These are phyloP conservation scores for Colletotrichum eremochloae DNA, from an alignment of 2,329 filamentous ascomycete genomes.

Conservation along the genomic window DNA sequence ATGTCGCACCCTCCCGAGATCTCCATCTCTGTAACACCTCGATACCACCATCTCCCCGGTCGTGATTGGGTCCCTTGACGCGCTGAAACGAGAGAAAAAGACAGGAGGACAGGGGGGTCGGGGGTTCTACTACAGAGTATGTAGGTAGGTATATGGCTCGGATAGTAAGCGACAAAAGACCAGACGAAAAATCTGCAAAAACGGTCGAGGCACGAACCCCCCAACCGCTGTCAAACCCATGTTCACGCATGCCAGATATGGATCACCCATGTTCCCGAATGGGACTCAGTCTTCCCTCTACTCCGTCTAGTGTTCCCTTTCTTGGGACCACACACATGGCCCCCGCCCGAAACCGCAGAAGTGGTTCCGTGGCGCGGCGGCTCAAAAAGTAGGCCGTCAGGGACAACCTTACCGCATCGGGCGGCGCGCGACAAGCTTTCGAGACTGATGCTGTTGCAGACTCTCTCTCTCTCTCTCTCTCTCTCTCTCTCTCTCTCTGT, in stretches of 20 bases:
- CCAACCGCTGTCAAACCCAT: slow-evolving; percentile 14
- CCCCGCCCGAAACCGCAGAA: slow-evolving; percentile 4
- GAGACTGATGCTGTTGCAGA: slow-evolving; percentile 37
- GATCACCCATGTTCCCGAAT: background rate
- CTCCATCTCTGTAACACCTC: slow-evolving; percentile 24
- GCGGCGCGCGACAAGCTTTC: slow-evolving; percentile 27
- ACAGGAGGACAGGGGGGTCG: background rate
- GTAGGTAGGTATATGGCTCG: background rate
- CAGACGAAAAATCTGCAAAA: background rate
- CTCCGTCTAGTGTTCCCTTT: background rate
- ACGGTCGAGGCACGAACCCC: slow-evolving; percentile 15
- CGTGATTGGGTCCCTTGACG: slow-evolving; percentile 15
- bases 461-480: no score
- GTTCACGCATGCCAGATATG: background rate
- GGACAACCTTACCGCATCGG: slow-evolving; percentile 29
- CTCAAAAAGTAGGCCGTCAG: slow-evolving; percentile 30
- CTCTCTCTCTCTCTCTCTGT: background rate
- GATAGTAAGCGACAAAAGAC: slow-evolving; percentile 4
- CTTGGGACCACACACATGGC: slow-evolving; percentile 24
- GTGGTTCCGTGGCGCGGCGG: slow-evolving; percentile 6
- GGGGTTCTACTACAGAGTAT: no score
- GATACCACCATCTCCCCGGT: background rate
- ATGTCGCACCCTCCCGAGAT: slow-evolving; percentile 30
- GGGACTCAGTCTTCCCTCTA: background rate
- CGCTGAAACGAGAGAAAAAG: slow-evolving; percentile 25